A percentile compares a stretch with the other conserved stretches of the same genome.
Evolutionary conservation across 345 rosid genomes (phyloP).

Genomic region (Citrus maxima): DNA sequence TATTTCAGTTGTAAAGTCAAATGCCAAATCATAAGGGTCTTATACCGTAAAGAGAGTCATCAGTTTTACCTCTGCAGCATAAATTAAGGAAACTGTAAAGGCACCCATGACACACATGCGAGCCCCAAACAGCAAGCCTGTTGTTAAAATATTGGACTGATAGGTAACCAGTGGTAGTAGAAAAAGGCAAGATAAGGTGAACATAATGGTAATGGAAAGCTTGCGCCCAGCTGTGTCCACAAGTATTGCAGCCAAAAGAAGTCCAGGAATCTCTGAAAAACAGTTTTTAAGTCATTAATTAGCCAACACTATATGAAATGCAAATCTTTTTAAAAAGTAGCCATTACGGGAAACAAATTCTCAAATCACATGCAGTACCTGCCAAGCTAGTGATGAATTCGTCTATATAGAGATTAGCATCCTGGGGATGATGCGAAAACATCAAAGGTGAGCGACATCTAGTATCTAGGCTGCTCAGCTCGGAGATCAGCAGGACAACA

Average conservation of each 20-base stretch:
- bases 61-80: constrained; percentile 50
- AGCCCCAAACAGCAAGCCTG: constrained; percentile 48
- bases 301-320: background rate
- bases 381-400: constrained; percentile 50
- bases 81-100: constrained; percentile 42
- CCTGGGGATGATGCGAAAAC: constrained; percentile 13
- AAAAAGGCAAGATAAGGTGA: constrained; percentile 36
- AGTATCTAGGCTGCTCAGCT: constrained; percentile 35
- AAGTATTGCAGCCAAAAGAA: constrained; percentile 41
- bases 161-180: constrained; percentile 44
- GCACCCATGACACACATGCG: constrained; percentile 48
- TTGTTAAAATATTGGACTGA: constrained; percentile 40
- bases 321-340: background rate
- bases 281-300: background rate
- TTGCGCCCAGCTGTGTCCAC: constrained; percentile 59
- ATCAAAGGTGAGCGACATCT: constrained; percentile 16
- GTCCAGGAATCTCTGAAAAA: constrained; percentile 53
- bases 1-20: background rate
- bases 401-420: constrained; percentile 29
- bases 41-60: too few relatives aligned
- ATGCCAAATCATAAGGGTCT: background rate
- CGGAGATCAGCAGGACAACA: constrained; percentile 50
- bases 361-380: constrained; percentile 22
- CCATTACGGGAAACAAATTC: background rate
- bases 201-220: constrained; percentile 43